phyloP scores from a whole-genome alignment of 2,329 filamentous ascomycete species.

The Aspergillus sp. region DNA sequence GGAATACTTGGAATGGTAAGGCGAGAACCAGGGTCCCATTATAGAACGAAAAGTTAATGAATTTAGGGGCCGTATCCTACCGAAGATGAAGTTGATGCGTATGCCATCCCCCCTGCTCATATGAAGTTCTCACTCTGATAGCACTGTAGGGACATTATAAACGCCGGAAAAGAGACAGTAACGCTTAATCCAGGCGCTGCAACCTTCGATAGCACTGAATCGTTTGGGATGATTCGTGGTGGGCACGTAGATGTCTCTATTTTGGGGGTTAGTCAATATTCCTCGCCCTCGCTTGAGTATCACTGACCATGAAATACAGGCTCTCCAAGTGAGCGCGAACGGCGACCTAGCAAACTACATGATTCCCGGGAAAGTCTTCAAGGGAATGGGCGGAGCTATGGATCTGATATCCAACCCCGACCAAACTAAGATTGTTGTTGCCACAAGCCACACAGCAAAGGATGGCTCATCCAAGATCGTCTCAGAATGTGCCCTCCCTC shows the following conservation, averaged over 20 bases:
- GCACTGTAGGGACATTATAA: constrained; percentile 67
- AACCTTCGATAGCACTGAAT: constrained; percentile 77
- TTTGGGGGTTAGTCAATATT: constrained; percentile 56
- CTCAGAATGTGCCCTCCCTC: constrained; percentile 61
- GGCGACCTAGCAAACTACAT: constrained; percentile 88
- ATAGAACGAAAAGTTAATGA: neutral
- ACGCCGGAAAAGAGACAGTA: constrained; percentile 84
- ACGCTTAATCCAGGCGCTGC: constrained; percentile 74
- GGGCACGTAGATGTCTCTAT: constrained; percentile 83
- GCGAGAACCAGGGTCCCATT: neutral
- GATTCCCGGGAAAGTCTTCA: constrained; percentile 81
- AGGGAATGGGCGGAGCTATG: constrained; percentile 83
- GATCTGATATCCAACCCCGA: constrained; percentile 71
- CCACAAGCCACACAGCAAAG: constrained; percentile 69
- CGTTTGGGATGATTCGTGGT: constrained; percentile 83
- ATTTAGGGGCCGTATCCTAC: constrained; percentile 69
- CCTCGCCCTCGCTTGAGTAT: neutral
- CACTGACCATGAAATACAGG: constrained; percentile 29
- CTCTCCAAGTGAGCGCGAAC: constrained; percentile 74
- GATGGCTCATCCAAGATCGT: constrained; percentile 68
- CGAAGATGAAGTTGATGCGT: constrained; percentile 67
- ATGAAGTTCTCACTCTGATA: neutral
- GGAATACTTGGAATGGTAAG: constrained; percentile 71
- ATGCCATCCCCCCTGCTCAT: constrained; percentile 3
- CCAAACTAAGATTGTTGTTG: constrained; percentile 70